A percentile compares a stretch with the other conserved stretches of the same genome.
These are phyloP conservation scores for Phytophthora vignae DNA, from an alignment of 352 stramenopile genomes.

Conservation along the genomic window DNA sequence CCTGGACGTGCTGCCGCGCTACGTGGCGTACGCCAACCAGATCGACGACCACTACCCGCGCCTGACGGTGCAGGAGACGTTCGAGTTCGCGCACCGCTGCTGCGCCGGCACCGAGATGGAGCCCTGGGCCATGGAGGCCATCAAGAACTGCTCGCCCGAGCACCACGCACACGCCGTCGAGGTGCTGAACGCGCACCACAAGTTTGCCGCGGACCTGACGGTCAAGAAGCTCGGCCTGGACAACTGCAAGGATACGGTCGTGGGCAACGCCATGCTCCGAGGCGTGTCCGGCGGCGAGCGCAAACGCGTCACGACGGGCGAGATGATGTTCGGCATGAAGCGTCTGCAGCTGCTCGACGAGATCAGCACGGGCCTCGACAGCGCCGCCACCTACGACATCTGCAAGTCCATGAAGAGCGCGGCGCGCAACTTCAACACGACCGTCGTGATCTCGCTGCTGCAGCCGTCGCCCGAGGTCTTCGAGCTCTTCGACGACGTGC, in stretches of 20 bases:
- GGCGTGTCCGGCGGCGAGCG: conserved; percentile 71
- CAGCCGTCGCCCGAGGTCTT: conserved; percentile 61
- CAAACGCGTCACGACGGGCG: conserved; percentile 53
- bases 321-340: conserved; percentile 83
- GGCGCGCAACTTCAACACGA: conserved; percentile 55
- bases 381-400: conserved; percentile 77
- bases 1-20: conserved; percentile 41
- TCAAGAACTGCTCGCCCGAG: conserved; percentile 44
- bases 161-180: conserved; percentile 49
- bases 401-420: conserved; percentile 74
- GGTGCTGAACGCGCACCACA: conserved; percentile 44
- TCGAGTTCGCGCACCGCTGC: conserved; percentile 59
- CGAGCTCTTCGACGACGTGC: conserved; percentile 64
- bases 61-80: conserved; percentile 65
- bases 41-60: conserved; percentile 51
- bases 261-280: conserved; percentile 60
- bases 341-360: conserved; percentile 81
- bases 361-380: conserved; percentile 70
- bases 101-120: conserved; percentile 46
- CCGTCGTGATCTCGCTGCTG: conserved; percentile 53
- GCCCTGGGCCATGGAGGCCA: conserved; percentile 47
- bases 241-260: conserved; percentile 59
- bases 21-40: conserved; percentile 61
- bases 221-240: conserved; percentile 67
- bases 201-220: conserved; percentile 36